Base-by-base conservation (phyloP, 2,329 filamentous ascomycete genomes). In the Intubia oerlemansii region DNA sequence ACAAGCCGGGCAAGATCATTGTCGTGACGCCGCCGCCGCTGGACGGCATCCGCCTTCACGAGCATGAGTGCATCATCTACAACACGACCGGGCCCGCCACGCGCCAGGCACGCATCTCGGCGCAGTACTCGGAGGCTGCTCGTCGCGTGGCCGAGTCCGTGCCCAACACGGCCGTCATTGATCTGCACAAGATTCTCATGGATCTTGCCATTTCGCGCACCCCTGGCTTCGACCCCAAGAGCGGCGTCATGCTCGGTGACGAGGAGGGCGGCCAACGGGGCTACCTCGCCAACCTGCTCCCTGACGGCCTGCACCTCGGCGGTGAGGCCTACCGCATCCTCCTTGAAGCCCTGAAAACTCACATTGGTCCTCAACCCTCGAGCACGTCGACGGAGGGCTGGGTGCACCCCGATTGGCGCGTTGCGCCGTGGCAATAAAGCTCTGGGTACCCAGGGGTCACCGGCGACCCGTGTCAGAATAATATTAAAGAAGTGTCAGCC, bases 21-120 rank as follows among this genome's bases (percentile, higher is more conserved):
- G 60, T 93, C 27, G 62, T 93, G 28, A 76, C 80, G 0, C 81
- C 85, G 16, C 79, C 84, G 2, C 82, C 82, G 0, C 50, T 90
- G 28, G 76, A 92, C 41, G 74, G 90, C 50, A 71, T 80, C 45
- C 64, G 71, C 34, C 51, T 66, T 21, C 55, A 56, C 29, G 44
- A 44, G 35, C 47, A 58, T 19, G 62, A 66, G 43, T 25, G 29
- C 19, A 42, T 53, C 12, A 50, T 42, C 2, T 48, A 53, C 34
- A 63, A 63, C 8, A 57, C 55, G 36, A 41, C 46, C 6, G 44
- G 49, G 30, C 44, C 28, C 4, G 17, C 43, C 23, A 54, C 47
- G 32, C 61, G 56, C 40, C 53, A 51, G 27, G 54, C 57, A 12
- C 53, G 49, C 39, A 55, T 56, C 39, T 59, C 51, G 42, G 54